Evolutionary conservation across 805 yeast genomes (phyloP).

Genomic region (Spathaspora boniae): DNA sequence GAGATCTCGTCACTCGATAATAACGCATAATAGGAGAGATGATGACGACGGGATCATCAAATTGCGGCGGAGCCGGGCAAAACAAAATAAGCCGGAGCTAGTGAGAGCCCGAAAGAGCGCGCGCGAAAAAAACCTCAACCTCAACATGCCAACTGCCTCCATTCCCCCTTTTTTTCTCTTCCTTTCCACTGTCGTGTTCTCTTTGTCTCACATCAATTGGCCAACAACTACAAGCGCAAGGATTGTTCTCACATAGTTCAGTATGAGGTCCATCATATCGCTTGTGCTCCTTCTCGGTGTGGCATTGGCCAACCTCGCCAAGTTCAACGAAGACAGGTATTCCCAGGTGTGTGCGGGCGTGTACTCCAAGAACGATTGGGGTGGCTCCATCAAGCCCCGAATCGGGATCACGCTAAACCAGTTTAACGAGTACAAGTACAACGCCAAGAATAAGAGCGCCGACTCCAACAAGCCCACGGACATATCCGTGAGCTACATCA

Average conservation of each 20-base stretch:
- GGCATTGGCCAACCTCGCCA: constrained; percentile 41
- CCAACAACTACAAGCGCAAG: background rate
- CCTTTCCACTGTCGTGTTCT: no score
- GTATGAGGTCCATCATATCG: constrained; percentile 4
- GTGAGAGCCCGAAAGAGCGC: no score
- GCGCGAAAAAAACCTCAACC: no score
- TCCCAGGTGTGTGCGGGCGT: constrained; percentile 85
- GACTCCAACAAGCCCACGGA: constrained; percentile 29
- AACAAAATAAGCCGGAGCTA: no score
- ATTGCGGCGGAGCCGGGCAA: no score
- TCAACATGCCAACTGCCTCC: no score
- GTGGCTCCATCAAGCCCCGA: constrained; percentile 58
- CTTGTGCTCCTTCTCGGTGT: constrained; percentile 3
- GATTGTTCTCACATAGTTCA: no score
- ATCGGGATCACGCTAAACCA: constrained; percentile 28
- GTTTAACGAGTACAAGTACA: constrained; percentile 26
- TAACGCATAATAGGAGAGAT: no score
- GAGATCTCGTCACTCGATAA: no score
- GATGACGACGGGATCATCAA: no score
- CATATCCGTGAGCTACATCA: constrained; percentile 57
- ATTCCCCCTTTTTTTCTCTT: no score
- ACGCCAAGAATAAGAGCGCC: constrained; percentile 18
- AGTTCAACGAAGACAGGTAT: constrained; percentile 41
- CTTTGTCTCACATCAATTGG: background rate
- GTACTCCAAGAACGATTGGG: constrained; percentile 84